Evolutionary conservation across 2,329 filamentous ascomycete species (phyloP), one percentile per base, ranked within the genome.

Genomic region (Pochonia chlamydosporia): DNA sequence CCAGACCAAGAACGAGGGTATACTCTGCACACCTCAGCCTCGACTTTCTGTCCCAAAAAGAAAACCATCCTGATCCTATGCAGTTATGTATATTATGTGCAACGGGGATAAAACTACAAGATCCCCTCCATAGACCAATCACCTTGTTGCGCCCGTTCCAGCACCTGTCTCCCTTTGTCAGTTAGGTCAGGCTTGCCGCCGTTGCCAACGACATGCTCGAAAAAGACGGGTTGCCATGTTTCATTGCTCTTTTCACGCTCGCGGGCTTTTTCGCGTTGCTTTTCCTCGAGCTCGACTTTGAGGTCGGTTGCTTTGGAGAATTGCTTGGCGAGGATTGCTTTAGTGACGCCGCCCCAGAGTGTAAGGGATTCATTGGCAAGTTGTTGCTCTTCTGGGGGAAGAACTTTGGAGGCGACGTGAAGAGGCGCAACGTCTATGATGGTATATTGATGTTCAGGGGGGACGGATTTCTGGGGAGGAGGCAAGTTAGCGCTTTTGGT

Each of bases 231-330:
- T 55, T 84, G 75, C 83, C 88, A 99, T 28, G 81, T 78, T 49
- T 79, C 76, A 11, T 82, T 79, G 13, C 76, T 77, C 39, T 76
- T 76, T 62, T 92, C 86, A 37, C 93, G 78, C 62, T 92, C 82
- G 21, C 89, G 82, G 1, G 89, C 91, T 69, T 89, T 92, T 59
- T 87, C 80, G 26, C 93, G 78, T 70, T 99, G 93, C 37, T 77
- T 76, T 65, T 99, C 93, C 66, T 99, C 93, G 10, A 99, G 80
- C 59, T 95, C 89, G 50, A 89, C 82, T 72, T 99, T 99, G 52
- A 93, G 72, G 18, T 79, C 81, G 20, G 93, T 99, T 7, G 93
- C 93, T 54, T 86, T 82, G 36, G 78, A 79, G 66, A 83, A 99
- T 63, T 95, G 89, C 68, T 91, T 95, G 51, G 82, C 72, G 20